Evolutionary conservation across 139 green algal genomes (phyloP).

Genomic region (Asterochloris erici): DNA sequence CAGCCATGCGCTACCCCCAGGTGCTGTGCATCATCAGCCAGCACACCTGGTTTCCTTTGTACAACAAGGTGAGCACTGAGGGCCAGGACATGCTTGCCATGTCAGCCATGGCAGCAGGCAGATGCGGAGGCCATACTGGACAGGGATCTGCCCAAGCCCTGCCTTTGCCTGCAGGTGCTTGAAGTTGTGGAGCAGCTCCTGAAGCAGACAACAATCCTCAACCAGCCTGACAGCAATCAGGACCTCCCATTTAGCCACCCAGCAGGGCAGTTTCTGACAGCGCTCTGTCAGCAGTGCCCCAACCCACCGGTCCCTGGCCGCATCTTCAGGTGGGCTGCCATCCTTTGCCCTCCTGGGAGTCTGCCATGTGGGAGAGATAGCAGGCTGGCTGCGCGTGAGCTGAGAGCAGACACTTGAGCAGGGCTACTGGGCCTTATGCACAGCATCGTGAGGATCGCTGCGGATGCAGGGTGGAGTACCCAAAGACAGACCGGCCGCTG

Average conservation of each 20-base stretch:
- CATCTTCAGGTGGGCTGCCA: slow-evolving; percentile 27
- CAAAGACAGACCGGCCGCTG: slow-evolving; percentile 1
- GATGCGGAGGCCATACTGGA: no score
- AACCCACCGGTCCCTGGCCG: slow-evolving; percentile 25
- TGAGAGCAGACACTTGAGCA: no score
- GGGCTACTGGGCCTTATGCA: no score
- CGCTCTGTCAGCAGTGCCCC: slow-evolving; percentile 31
- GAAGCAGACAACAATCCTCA: slow-evolving; percentile 27
- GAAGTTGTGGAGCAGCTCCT: slow-evolving; percentile 60
- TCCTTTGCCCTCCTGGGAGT: no score
- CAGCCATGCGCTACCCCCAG: slow-evolving; percentile 52
- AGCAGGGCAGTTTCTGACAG: slow-evolving; percentile 41
- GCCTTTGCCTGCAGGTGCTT: slow-evolving; percentile 37
- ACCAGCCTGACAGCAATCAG: slow-evolving; percentile 13
- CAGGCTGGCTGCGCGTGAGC: no score
- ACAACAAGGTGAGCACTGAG: slow-evolving; percentile 48
- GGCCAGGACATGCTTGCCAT: neutral
- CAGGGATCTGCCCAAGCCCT: no score
- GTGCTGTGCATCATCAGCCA: slow-evolving; percentile 64
- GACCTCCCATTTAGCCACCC: slow-evolving; percentile 36
- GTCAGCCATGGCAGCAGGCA: neutral
- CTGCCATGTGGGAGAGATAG: no score
- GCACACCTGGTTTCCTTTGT: slow-evolving; percentile 55
- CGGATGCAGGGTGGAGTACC: slow-evolving; percentile 24
- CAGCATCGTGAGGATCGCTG: no score